Conservation (phyloP, 495 filamentous ascomycete genomes). For the Achaetomiella virescens region DNA sequence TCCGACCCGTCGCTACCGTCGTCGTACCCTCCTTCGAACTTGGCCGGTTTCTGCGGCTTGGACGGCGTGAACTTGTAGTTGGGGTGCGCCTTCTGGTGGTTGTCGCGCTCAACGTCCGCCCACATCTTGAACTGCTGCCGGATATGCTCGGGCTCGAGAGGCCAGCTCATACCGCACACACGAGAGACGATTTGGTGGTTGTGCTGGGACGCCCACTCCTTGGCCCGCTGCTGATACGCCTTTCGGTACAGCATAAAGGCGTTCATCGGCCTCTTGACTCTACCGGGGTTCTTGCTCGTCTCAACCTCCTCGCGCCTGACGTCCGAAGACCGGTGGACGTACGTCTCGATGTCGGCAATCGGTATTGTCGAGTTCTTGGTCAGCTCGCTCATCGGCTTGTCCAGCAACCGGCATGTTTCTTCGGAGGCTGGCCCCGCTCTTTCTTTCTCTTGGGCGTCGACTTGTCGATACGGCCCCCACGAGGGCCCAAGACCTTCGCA, state of each 20-base stretch:
- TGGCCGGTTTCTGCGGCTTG: slow-evolving; percentile 54
- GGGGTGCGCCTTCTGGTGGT: slow-evolving; percentile 81
- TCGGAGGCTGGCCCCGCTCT: slow-evolving; percentile 46
- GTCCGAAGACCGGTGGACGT: slow-evolving; percentile 66
- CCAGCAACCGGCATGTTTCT: slow-evolving; percentile 50
- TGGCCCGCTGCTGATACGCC: slow-evolving; percentile 81
- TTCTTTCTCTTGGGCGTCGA: slow-evolving; percentile 40
- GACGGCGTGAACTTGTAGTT: slow-evolving; percentile 92
- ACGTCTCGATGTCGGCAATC: slow-evolving; percentile 72
- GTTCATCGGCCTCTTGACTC: slow-evolving; percentile 91
- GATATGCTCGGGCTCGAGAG: slow-evolving; percentile 63
- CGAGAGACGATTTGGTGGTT: slow-evolving; percentile 93
- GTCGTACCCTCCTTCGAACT: slow-evolving; percentile 30
- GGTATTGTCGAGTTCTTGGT: slow-evolving; percentile 58
- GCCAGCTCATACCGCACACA: slow-evolving; percentile 80
- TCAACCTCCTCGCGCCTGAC: slow-evolving; percentile 61
- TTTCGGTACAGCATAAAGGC: slow-evolving; percentile 98
- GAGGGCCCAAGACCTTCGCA: slow-evolving; percentile 20
- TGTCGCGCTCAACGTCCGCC: slow-evolving; percentile 74
- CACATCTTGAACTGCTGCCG: slow-evolving; percentile 74
- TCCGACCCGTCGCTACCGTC: slow-evolving; percentile 33
- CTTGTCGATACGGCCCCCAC: slow-evolving; percentile 31
- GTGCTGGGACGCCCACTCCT: slow-evolving; percentile 74
- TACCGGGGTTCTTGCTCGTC: slow-evolving; percentile 61
- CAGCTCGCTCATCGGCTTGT: slow-evolving; percentile 68